A percentile compares a stretch with the other conserved stretches of the same genome.
Conservation (phyloP, 768 basidiomycete genomes). For the Leccinellum rugosiceps region DNA sequence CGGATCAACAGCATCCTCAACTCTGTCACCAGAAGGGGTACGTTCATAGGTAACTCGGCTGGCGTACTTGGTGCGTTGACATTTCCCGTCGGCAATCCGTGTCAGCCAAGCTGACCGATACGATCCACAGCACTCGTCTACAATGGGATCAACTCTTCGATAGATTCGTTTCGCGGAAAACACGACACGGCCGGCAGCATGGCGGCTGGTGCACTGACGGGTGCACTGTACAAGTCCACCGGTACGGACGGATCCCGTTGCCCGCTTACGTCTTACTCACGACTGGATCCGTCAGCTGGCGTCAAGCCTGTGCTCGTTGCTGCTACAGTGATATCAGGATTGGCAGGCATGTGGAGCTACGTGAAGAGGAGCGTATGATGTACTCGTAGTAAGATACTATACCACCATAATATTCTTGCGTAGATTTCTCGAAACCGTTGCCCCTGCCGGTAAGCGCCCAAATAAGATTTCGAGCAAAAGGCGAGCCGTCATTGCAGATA, state of each 20-base stretch:
- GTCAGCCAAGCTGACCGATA: conserved; percentile 35
- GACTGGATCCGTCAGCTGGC: conserved; percentile 64
- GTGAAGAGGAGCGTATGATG: conserved; percentile 86
- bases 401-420: conserved; percentile 46
- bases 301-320: conserved; percentile 86
- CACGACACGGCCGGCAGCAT: conserved; percentile 92
- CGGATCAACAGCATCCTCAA: conserved; percentile 97
- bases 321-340: conserved; percentile 83
- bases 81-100: conserved; percentile 29
- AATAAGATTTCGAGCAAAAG: conserved; percentile 22
- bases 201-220: conserved; percentile 87
- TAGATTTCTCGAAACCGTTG: conserved; percentile 24
- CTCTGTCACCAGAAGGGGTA: conserved; percentile 93
- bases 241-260: conserved; percentile 54
- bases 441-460: conserved; percentile 25
- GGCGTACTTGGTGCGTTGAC: conserved; percentile 86
- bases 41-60: conserved; percentile 97
- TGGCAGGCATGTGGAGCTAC: conserved; percentile 93
- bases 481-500: conserved; percentile 18
- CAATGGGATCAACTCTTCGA: conserved; percentile 93
- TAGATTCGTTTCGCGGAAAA: conserved; percentile 84
- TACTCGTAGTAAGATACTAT: conserved; percentile 38
- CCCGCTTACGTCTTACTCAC: conserved; percentile 37
- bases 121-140: conserved; percentile 78
- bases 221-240: conserved; percentile 89